Evolutionary conservation across 345 rosid genomes (phyloP), one percentile per base, ranked within the genome.

Genomic region (Pelargonium nanum): DNA sequence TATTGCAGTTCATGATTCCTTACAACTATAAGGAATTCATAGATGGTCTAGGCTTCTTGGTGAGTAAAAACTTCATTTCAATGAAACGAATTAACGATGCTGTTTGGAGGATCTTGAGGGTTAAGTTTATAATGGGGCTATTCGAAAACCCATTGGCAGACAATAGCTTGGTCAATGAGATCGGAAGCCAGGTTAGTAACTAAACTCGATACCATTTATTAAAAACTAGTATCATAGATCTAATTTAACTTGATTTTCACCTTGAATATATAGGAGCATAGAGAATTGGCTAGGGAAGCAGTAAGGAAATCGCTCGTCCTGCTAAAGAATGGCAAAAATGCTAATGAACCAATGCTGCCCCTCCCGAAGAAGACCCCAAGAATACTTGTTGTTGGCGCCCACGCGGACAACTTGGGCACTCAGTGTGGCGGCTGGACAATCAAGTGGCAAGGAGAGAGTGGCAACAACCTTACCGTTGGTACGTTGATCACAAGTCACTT

Each of bases 381-480:
- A 64, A 72, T 80, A 26, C 83, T 83, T 3, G 88, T 83, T 5
- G 80, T 85, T 0, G 86, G 91, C 20, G 62, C 71, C 53, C 86
- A 83, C 44, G 83, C 86, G 2, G 70, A 81, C 25, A 80, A 80
- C 56, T 73, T 85, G 24, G 91, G 91, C 6, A 75, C 69, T 24
- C 91, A 80, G 59, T 81, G 88, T 28, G 91, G 91, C 6, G 86
- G 88, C 25, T 85, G 88, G 91, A 79, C 88, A 21, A 81, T 83
- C 34, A 67, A 79, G 8, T 85, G 86, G 83, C 86, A 85, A 50
- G 86, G 85, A 30, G 62, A 56, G 15, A 59, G 76, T 6, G 86
- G 91, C 59, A 78, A 82, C 74, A 77, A 77, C 66, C 63, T 65
- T 59, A 77, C 86, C 0, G 50, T 19, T 5, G 81, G 85, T 75